phyloP scores from a whole-genome alignment of 805 yeast species.

The Yarrowia bubula region DNA sequence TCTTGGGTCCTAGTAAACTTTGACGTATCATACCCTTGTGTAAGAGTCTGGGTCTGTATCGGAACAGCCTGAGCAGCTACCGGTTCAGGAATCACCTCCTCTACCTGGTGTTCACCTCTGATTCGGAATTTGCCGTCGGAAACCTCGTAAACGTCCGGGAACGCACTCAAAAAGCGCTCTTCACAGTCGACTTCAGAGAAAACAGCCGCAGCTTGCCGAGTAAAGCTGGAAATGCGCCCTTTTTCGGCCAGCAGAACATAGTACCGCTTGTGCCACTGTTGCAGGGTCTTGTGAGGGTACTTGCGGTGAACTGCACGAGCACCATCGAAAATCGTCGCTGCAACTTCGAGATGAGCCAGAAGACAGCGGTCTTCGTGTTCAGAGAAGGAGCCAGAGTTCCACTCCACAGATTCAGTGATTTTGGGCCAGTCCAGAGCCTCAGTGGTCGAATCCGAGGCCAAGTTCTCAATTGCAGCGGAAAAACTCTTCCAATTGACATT shows the following conservation, averaged over 20 bases:
- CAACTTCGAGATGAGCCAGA: conserved; percentile 18
- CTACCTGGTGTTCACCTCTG: background rate
- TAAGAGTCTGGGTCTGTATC: background rate
- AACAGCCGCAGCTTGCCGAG: background rate
- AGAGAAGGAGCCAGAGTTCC: background rate
- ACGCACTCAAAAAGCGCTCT: background rate
- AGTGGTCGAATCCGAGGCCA: background rate
- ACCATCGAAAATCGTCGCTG: conserved; percentile 12
- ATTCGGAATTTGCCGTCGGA: background rate
- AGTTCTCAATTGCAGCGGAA: background rate
- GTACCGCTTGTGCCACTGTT: conserved; percentile 25
- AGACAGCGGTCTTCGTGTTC: conserved; percentile 4
- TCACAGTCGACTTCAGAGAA: background rate
- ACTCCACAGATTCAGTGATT: background rate
- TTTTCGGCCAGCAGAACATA: background rate
- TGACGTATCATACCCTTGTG: conserved; percentile 3
- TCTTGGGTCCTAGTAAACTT: conserved; percentile 16
- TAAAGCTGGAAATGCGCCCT: background rate
- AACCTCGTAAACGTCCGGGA: background rate
- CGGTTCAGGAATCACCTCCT: background rate
- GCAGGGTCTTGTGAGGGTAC: background rate
- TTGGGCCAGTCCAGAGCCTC: background rate
- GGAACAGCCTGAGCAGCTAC: background rate
- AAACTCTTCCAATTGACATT: conserved; percentile 2
- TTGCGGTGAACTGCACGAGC: conserved; percentile 22